Evolutionary conservation across 1,284 basidiomycete genomes (phyloP), one percentile per base, ranked within the genome.

Genomic region (Leccinum fallax): DNA sequence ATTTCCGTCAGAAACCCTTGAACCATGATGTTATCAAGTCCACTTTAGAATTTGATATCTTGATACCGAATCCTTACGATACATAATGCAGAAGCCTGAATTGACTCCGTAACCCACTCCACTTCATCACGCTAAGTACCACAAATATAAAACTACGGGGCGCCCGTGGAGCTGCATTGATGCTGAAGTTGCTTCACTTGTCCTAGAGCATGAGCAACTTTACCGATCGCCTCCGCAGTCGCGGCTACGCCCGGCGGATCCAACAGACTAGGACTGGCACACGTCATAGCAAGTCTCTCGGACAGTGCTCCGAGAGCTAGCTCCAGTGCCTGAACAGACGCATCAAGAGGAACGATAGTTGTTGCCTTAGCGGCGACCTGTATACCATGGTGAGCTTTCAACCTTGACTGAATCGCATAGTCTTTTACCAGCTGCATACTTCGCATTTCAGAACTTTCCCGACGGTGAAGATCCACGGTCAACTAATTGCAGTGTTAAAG

Each of bases 141-240:
- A 55, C 24, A 43, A 46, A 52, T n/a, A 36, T 43, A 21, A 19
- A 15, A 19, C 55, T 24, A 32, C 58, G 68, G 53, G 36, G 65
- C 61, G 40, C 53, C 51, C 36, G 59, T 53, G 51, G 30, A 24
- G 28, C 56, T 21, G 26, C 55, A 57, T 54, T 72, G 77, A 73
- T 75, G 74, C 63, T 85, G 83, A 56, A 92, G 74, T 63, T 86
- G 80, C 62, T 81, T 84, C 57, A 90, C 81, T 61, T 87, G 81
- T 7, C 76, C 74, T 60, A 92, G 76, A 10, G 90, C 89, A 65
- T 85, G 81, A 3, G 85, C 80, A 13, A 89, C 85, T 70, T 86
- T 89, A 53, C 77, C 74, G 53, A 93, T 89, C 2, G 88, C 84
- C 63, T 92, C 88, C n/a, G 90, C 89, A 4, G 84, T 85, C 53